phyloP scores from a whole-genome alignment of 176 grass and related monocot genomes.

The Hsuehochloa calcarea region DNA sequence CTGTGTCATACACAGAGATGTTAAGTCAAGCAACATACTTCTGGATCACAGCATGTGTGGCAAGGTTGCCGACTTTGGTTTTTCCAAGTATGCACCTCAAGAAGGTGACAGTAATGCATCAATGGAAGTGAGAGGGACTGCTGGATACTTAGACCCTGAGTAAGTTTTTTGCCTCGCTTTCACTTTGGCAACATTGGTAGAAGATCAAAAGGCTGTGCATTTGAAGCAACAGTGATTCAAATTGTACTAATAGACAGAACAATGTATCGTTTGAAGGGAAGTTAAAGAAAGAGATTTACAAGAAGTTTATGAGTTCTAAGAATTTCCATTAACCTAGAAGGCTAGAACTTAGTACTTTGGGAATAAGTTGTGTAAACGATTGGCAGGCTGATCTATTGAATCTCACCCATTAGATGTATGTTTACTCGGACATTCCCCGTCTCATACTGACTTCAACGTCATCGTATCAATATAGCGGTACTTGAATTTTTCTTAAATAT shows the following conservation, averaged over 20 bases:
- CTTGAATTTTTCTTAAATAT: neutral
- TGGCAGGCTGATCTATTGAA: neutral
- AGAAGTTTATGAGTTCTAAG: neutral
- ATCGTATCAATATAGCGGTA: neutral
- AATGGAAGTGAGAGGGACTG: conserved; percentile 80
- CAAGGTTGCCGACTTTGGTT: conserved; percentile 67
- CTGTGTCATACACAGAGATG: conserved; percentile 77
- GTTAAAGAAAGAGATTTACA: neutral
- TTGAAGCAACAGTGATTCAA: neutral
- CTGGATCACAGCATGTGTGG: conserved; percentile 75
- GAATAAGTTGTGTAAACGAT: neutral
- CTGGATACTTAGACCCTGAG: conserved; percentile 82
- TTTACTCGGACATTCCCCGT: no score
- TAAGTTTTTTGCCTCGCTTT: conserved; percentile 44
- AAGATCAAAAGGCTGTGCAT: neutral
- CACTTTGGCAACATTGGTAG: conserved; percentile 7
- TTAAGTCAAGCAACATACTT: conserved; percentile 84
- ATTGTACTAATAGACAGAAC: neutral
- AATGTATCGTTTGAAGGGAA: neutral
- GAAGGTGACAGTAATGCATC: conserved; percentile 69
- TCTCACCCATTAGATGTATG: neutral
- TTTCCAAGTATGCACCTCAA: conserved; percentile 77
- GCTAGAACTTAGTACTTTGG: neutral
- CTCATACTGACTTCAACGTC: neutral
- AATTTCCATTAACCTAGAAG: neutral